Evolutionary conservation across 176 grass and related monocot species (phyloP).

Genomic region (Rhynchospora pubera): DNA sequence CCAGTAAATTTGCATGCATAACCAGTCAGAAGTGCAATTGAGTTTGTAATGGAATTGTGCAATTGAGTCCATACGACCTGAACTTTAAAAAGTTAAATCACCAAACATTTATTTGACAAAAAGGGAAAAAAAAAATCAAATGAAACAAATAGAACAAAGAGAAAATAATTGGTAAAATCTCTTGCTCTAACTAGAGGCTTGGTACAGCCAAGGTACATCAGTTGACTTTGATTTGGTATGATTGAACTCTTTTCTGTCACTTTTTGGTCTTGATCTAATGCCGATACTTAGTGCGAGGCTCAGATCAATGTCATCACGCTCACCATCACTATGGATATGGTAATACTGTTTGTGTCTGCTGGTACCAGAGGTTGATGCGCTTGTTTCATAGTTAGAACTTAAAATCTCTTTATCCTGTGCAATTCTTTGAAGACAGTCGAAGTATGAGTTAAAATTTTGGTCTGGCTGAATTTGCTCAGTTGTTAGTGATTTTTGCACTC

Average conservation of each 20-base stretch:
- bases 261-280: slow-evolving; percentile 24
- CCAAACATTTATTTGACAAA: not conserved
- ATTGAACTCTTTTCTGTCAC: not conserved
- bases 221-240: not conserved
- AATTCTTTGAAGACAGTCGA: slow-evolving; percentile 34
- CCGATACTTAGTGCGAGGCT: slow-evolving; percentile 42
- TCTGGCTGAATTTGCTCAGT: slow-evolving; percentile 32
- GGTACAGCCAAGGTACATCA: slow-evolving; percentile 13
- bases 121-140: not conserved
- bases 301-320: slow-evolving; percentile 53
- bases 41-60: not conserved
- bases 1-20: no score
- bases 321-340: slow-evolving; percentile 24
- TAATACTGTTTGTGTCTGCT: slow-evolving; percentile 27
- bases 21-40: not conserved
- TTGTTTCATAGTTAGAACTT: slow-evolving; percentile 30
- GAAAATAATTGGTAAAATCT: not conserved
- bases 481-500: slow-evolving; percentile 66
- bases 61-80: not conserved
- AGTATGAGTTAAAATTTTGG: slow-evolving; percentile 29
- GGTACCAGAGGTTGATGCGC: slow-evolving; percentile 39
- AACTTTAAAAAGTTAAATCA: not conserved
- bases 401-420: slow-evolving; percentile 18
- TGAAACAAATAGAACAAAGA: not conserved
- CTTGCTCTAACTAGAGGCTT: slow-evolving; percentile 21